Evolutionary conservation across 202 grass and related monocot species (phyloP).

Genomic region (Saccharum hybrid): DNA sequence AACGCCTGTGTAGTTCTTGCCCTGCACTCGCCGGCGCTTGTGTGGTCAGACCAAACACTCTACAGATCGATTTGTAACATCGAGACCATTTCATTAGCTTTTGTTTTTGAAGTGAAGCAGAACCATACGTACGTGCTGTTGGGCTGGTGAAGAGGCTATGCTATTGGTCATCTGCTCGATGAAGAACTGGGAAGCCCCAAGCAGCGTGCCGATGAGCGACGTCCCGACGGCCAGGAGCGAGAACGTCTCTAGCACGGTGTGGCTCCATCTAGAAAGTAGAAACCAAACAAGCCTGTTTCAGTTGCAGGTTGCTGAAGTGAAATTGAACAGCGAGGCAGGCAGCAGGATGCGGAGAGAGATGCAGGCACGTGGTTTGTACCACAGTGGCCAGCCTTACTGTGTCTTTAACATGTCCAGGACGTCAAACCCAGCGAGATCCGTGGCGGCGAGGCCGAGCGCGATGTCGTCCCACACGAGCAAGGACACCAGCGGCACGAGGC

Average conservation of each 20-base stretch:
- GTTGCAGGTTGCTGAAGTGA: no score
- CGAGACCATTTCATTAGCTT: background rate
- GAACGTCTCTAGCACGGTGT: slow-evolving; percentile 70
- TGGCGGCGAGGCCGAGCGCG: slow-evolving; percentile 57
- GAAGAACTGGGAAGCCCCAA: slow-evolving; percentile 82
- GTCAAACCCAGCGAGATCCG: slow-evolving; percentile 55
- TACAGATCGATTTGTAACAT: background rate
- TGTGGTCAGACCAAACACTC: background rate
- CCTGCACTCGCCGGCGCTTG: no score
- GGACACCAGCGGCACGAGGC: slow-evolving; percentile 68
- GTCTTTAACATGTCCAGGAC: slow-evolving; percentile 62
- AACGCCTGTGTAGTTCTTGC: no score
- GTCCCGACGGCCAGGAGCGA: slow-evolving; percentile 82
- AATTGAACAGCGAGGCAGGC: no score
- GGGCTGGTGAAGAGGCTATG: slow-evolving; percentile 25
- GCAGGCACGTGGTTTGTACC: background rate
- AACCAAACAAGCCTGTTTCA: no score
- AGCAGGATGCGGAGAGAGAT: no score
- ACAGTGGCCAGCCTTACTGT: slow-evolving; percentile 41
- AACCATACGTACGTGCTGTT: slow-evolving; percentile 13
- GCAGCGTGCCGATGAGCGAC: slow-evolving; percentile 75
- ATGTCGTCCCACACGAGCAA: slow-evolving; percentile 85
- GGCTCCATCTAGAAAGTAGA: slow-evolving; percentile 56
- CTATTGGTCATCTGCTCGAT: slow-evolving; percentile 64
- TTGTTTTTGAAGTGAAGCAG: background rate